These are phyloP conservation scores for Scutellaria minor DNA, from an alignment of 257 asterid species.

Conservation along the genomic window DNA sequence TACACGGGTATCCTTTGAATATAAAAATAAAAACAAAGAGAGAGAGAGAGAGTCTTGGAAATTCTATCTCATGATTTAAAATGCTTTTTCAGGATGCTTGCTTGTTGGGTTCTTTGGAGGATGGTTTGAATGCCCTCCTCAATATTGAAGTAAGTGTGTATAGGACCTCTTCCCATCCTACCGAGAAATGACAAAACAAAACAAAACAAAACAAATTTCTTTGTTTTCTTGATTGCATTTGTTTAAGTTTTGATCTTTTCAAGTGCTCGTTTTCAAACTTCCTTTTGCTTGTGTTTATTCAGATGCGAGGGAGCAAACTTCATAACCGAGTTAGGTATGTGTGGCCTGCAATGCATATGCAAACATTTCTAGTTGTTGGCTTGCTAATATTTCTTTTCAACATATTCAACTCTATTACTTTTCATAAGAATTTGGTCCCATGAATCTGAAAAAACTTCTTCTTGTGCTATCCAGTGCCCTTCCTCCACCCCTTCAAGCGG, in stretches of 20 bases:
- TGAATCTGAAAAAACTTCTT: slow-evolving; percentile 3
- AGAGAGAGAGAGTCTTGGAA: slow-evolving; percentile 19
- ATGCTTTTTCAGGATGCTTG: slow-evolving; percentile 60
- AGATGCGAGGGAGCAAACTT: slow-evolving; percentile 96
- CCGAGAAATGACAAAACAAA: slow-evolving; percentile 3
- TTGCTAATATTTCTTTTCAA: slow-evolving; percentile 11
- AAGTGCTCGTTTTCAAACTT: slow-evolving; percentile 25
- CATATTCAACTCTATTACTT: slow-evolving; percentile 8
- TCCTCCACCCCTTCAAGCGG: slow-evolving; percentile 99
- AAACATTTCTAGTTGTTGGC: background rate
- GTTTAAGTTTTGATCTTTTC: slow-evolving; percentile 9
- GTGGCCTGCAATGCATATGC: slow-evolving; percentile 20
- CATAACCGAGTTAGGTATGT: slow-evolving; percentile 93
- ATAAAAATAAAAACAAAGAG: background rate
- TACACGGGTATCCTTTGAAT: background rate
- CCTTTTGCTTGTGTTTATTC: slow-evolving; percentile 40
- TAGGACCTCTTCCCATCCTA: background rate
- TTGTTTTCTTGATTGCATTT: background rate
- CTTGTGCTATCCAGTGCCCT: slow-evolving; percentile 66
- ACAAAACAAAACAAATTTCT: too few species aligned
- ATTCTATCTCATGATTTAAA: slow-evolving; percentile 13
- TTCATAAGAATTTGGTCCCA: background rate
- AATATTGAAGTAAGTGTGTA: slow-evolving; percentile 78
- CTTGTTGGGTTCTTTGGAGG: slow-evolving; percentile 74
- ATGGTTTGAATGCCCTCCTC: slow-evolving; percentile 86